Base-by-base conservation (phyloP, 192 early-diverging fungal species). In the Mortierella antarctica region DNA sequence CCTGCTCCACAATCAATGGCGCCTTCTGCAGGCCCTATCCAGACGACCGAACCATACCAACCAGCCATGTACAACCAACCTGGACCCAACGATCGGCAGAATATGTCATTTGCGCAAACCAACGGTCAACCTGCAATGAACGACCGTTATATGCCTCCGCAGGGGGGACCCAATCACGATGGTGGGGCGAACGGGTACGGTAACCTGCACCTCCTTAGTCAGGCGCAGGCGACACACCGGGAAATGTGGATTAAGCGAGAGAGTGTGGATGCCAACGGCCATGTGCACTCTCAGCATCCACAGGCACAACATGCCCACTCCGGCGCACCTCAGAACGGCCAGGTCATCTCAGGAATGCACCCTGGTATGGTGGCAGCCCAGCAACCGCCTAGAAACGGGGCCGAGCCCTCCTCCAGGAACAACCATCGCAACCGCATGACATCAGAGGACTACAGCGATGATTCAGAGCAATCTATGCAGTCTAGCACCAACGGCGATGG, bases 231-330 rank as follows among this genome's bases (percentile, higher is more conserved):
- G 39, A 72, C 77, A 20, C 70, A 72, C 23, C 64, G 77, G 21
- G 77, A 80, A 45, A 68, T 68, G 65, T 80, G 77, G 77, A 63
- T 71, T 31, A 79, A 71, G 47, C 62, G 76, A 11, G 76, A 79
- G 64, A 79, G 64, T 40, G 56, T 71, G 9, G 65, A 71, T 57
- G 61, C 53, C 31, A 61, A 52, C 39, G 63, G 55, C 21, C 70
- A 79, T 49, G 9, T 66, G 11, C 50, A 56, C 12, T 53, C 31
- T 45, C 55, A 64, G 41, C 62, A 73, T 18, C 57, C 15, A 12
- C 62, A 61, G 41, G 57, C 44, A 45, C 71, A 67, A 13, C 62
- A 70, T 7, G 64, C 50, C 7, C 63, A 71, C 21, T 45, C 41
- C 3, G 31, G 31, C 31, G 31, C 31, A 51, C 53, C 54, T 11